Evolutionary conservation across 495 filamentous ascomycete genomes (phyloP), one percentile per base, ranked within the genome.

Genomic region (Schizothecium vesticola): DNA sequence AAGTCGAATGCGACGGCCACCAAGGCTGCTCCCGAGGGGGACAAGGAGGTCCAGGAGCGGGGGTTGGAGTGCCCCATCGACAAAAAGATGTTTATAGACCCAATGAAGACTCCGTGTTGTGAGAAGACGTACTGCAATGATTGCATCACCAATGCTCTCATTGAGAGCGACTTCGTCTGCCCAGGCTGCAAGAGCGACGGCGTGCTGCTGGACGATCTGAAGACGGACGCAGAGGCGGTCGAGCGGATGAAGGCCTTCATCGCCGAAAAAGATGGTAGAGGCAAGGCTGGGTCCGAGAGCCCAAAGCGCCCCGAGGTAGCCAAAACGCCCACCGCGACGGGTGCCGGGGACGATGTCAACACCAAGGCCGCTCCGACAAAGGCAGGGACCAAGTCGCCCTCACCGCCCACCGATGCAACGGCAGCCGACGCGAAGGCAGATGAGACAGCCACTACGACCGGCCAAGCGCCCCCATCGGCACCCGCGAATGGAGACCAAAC

Each of bases 21-120:
- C 58, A 89, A 91, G 69, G 87, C 88, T 73, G 86, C 86, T 56
- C 86, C 83, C 62, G 88, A 86, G 55, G 90, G 84, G 65, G 87
- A 90, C 72, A 91, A 89, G 71, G 91, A 89, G 79, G 79, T 97
- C 70, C 90, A 92, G 80, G 91, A 93, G 79, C 89, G 85, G 73
- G 96, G 95, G 64, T 81, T 99, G 73, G 89, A 94, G 79, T 99
- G 95, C 84, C 83, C 92, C 72, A 91, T 98, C 85, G 94, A 97
- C 86, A 94, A 96, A 80, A 92, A 90, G 78, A 88, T 97, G 84
- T 97, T 97, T 82, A 86, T 94, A 88, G 91, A 97, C 78, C 94
- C 95, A 84, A 93, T 93, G 83, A 94, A 97, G 86, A 98, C 94
- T 72, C 96, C 95, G 68, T 99, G 95, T 84, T 99, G 95, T 84